A percentile compares a stretch with the other conserved stretches of the same genome.
Evolutionary conservation across 495 filamentous ascomycete genomes (phyloP).

Genomic region (Beverwykella pulmonaria): DNA sequence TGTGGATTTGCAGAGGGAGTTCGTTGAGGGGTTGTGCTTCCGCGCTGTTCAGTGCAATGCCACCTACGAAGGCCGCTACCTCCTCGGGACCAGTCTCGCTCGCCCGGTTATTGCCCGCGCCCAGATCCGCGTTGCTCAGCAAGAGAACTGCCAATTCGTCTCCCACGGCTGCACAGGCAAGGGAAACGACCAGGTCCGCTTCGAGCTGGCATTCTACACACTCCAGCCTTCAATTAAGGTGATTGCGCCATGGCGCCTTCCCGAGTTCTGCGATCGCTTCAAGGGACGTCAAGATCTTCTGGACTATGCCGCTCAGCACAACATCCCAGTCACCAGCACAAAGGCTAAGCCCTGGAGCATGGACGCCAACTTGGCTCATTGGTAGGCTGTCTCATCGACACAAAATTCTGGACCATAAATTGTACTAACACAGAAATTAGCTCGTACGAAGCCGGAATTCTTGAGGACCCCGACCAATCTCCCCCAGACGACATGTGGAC

Average conservation of each 20-base stretch:
- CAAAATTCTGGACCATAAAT: neutral
- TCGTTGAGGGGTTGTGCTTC: conserved; percentile 86
- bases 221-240: conserved; percentile 75
- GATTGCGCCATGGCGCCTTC: conserved; percentile 86
- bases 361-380: conserved; percentile 92
- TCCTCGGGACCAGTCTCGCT: conserved; percentile 62
- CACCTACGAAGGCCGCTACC: conserved; percentile 64
- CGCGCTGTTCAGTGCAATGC: conserved; percentile 87
- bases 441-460: conserved; percentile 79
- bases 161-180: conserved; percentile 86
- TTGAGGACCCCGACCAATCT: conserved; percentile 67
- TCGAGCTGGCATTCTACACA: conserved; percentile 73
- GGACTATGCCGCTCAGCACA: conserved; percentile 75
- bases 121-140: conserved; percentile 71
- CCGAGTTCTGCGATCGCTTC: conserved; percentile 81
- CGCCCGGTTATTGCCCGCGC: conserved; percentile 87
- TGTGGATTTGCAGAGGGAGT: conserved; percentile 70
- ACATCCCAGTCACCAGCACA: conserved; percentile 84
- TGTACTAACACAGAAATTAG: conserved; percentile 37
- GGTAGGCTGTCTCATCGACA: neutral
- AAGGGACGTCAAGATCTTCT: conserved; percentile 85
- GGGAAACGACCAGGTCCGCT: conserved; percentile 86
- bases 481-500: conserved; percentile 87
- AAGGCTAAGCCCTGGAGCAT: conserved; percentile 85
- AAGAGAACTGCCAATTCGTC: conserved; percentile 67